Percentiles rank a stretch among this genome's conserved stretches.
phyloP scores from a whole-genome alignment of 2,329 filamentous ascomycete species.

The Magnaporthiopsis rhizophila region DNA sequence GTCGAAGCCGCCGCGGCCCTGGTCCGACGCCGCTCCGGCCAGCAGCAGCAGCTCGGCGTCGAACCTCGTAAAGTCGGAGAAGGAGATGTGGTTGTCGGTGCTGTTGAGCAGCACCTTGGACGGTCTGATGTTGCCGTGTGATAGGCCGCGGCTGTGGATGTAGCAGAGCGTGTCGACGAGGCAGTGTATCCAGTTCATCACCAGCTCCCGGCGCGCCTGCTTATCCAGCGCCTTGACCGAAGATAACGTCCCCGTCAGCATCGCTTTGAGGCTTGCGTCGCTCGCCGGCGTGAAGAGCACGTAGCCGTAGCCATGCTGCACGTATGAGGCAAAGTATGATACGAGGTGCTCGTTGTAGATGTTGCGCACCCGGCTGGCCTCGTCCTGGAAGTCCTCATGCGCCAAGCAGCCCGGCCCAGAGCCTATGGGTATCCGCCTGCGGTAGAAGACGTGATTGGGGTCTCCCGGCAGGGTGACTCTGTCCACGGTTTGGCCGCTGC shows the following conservation, averaged over 20 bases:
- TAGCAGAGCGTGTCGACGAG: constrained; percentile 60
- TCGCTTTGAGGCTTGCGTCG: constrained; percentile 55
- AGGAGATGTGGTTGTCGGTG: constrained; percentile 54
- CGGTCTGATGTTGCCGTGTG: constrained; percentile 62
- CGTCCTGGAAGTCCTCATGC: constrained; percentile 48
- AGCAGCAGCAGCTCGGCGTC: constrained; percentile 32
- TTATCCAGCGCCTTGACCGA: neutral
- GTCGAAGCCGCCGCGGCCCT: constrained; percentile 45
- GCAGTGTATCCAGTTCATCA: constrained; percentile 71
- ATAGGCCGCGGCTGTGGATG: constrained; percentile 55
- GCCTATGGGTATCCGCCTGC: constrained; percentile 49
- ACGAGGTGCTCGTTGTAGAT: constrained; percentile 61
- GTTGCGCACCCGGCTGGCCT: constrained; percentile 49
- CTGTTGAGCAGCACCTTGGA: constrained; percentile 61
- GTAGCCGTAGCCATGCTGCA: constrained; percentile 54
- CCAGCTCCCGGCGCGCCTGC: constrained; percentile 38
- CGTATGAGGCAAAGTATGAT: constrained; percentile 66
- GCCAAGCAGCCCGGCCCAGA: constrained; percentile 34
- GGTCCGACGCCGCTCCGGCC: constrained; percentile 27
- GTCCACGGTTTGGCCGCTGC: constrained; percentile 36
- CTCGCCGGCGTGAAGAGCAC: constrained; percentile 58
- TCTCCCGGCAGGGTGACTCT: constrained; percentile 55
- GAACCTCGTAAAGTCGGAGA: constrained; percentile 52
- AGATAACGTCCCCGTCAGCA: constrained; percentile 55
- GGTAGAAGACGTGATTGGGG: constrained; percentile 47